Evolutionary conservation across 106 monocot genomes (phyloP), one percentile per base, ranked within the genome.

Genomic region (Dendrobium nobile): DNA sequence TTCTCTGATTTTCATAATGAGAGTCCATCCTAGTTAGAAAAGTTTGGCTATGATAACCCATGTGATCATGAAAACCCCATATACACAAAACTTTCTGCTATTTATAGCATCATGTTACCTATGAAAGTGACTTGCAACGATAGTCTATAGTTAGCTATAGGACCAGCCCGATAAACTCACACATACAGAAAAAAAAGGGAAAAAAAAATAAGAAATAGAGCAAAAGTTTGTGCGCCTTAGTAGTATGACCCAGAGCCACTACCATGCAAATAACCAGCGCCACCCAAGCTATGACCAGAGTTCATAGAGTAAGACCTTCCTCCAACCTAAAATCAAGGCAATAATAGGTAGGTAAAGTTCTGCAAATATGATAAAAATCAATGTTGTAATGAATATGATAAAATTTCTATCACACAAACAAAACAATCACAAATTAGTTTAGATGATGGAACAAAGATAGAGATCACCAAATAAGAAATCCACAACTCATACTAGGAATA

Each of bases 201-300:
- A n/a, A n/a, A 8, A 24, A 6, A 37, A 9, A 64, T 4, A 64
- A 33, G 0, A 81, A 41, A 2, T 3, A 81, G 31, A 45, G 31
- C 65, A 41, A 77, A 54, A 64, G 37, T 24, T n/a, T 64, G 26
- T 28, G 79, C 78, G 92, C 95, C 95, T 93, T 75, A 96, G 79
- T 96, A 96, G 83, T 96, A 96, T 68, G 91, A 91, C 45, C 93
- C 85, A 44, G 95, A 89, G 47, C 93, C 86, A 77, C 93, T 79
- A 37, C 88, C 78, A 40, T 89, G 84, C 16, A 85, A 77, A 76
- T 96, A 93, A 24, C 89, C 84, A 77, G 81, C 77, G 40, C 92
- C 87, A 82, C 89, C 78, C 51, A 91, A 80, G 70, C 82, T 84
- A 75, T 91, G 95, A 55, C 88, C 82, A 73, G 95, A 88, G 78